Conservation (phyloP, 2,329 filamentous ascomycete genomes). For the Pestalotiopsis sp. region DNA sequence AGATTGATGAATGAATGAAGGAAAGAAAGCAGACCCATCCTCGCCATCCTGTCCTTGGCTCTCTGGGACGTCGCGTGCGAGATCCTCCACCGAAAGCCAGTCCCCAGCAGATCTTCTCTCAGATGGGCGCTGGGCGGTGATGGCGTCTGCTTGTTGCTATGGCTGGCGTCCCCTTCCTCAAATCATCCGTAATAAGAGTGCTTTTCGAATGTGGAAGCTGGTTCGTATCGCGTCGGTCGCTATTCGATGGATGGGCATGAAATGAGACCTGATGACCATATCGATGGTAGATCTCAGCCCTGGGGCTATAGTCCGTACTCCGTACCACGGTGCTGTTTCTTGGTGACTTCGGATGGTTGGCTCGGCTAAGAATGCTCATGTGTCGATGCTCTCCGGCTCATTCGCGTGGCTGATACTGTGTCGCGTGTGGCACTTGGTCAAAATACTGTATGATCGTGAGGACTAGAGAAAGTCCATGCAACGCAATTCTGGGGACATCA, state of each 20-base stretch:
- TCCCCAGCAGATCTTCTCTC: background rate
- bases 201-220: background rate
- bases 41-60: background rate
- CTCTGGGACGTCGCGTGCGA: background rate
- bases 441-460: background rate
- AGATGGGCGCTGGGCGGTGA: background rate
- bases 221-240: too few relatives aligned
- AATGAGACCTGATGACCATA: too few relatives aligned
- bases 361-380: background rate
- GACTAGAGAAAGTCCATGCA: background rate
- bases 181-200: background rate
- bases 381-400: background rate
- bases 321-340: background rate
- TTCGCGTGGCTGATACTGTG: background rate
- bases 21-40: background rate
- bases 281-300: too few relatives aligned
- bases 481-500: background rate
- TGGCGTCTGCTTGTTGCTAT: background rate
- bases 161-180: background rate
- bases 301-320: too few relatives aligned
- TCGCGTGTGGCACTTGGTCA: background rate
- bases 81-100: background rate
- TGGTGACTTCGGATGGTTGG: background rate
- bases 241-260: too few relatives aligned
- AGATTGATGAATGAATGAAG: background rate